Evolutionary conservation across 257 asterid species (phyloP), one percentile per base, ranked within the genome.

Genomic region (Perilla frutescens): DNA sequence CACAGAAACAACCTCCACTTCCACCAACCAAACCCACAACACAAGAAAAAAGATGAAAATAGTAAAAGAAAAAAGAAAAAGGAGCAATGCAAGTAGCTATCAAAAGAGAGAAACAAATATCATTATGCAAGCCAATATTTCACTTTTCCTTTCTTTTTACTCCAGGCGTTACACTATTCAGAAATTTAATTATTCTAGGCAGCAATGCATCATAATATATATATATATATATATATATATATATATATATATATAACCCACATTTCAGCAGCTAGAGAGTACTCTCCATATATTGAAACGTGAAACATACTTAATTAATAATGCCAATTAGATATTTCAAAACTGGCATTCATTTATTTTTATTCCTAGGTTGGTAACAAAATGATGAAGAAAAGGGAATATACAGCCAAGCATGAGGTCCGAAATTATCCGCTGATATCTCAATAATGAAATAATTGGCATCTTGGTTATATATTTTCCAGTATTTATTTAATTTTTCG

Each of bases 1-100:
- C 81, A 85, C 6, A 67, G 75, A 86, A 89, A 91, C 96, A 73
- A 86, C 91, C 94, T 88, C 96, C 96, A 93, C 98, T 93, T 62
- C 83, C 86, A 93, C 92, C 96, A 88, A 93, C 94, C 91, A 84
- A 81, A 58, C 80, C 86, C 72, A 73, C 77, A 81, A 76, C 68
- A 72, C 41, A 74, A 79, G 64, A 62, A 62, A 34, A 64, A 43
- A 14, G 6, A 64, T 50, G 29, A 60, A 73, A 44, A 50, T 4
- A n/a, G 71, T 14, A 50, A 45, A 60, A 31, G 4, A 34, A 34
- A 34, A 20, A 50, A 45, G 55, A 37, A 13, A 8, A 54, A 66
- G 50, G 34, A 54, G 31, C 36, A 29, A 64, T 53, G 66, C 61
- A 80, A 73, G 74, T 68, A 67, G 80, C 80, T 73, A 75, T 15